Conservation (phyloP, 2,329 filamentous ascomycete species). For the Stachybotrys chlorohalonatus region DNA sequence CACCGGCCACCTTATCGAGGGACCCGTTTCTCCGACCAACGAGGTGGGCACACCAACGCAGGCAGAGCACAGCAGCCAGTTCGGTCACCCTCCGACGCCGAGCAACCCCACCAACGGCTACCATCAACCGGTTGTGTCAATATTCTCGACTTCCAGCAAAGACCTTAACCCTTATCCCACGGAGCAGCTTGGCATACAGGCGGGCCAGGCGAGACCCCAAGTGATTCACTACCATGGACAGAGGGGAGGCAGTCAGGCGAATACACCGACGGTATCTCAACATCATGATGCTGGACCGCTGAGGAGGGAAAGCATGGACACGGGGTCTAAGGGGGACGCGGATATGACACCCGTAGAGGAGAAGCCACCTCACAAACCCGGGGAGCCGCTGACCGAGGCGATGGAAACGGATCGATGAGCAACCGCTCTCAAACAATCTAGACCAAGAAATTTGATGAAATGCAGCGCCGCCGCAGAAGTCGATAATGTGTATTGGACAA, state of each 20-base stretch:
- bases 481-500: no score
- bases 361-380: slow-evolving; percentile 10
- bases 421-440: not conserved
- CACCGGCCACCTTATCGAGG: slow-evolving; percentile 49
- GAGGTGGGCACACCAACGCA: slow-evolving; percentile 54
- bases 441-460: no score
- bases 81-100: slow-evolving; percentile 37
- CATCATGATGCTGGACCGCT: slow-evolving; percentile 38
- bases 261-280: slow-evolving; percentile 49
- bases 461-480: no score
- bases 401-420: slow-evolving; percentile 18
- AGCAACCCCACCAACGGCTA: slow-evolving; percentile 50
- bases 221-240: slow-evolving; percentile 61
- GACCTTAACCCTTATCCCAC: slow-evolving; percentile 61
- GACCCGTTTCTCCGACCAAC: slow-evolving; percentile 36
- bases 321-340: slow-evolving; percentile 28
- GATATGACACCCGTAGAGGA: slow-evolving; percentile 27
- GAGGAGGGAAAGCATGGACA: slow-evolving; percentile 41
- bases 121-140: slow-evolving; percentile 58
- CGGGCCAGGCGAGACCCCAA: slow-evolving; percentile 54
- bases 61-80: slow-evolving; percentile 40
- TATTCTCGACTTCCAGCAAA: slow-evolving; percentile 62
- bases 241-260: slow-evolving; percentile 57
- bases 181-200: slow-evolving; percentile 52
- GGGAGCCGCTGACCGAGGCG: slow-evolving; percentile 8